Base-by-base conservation (phyloP, 169 alveolate species). In the Cryptosporidium parvum region DNA sequence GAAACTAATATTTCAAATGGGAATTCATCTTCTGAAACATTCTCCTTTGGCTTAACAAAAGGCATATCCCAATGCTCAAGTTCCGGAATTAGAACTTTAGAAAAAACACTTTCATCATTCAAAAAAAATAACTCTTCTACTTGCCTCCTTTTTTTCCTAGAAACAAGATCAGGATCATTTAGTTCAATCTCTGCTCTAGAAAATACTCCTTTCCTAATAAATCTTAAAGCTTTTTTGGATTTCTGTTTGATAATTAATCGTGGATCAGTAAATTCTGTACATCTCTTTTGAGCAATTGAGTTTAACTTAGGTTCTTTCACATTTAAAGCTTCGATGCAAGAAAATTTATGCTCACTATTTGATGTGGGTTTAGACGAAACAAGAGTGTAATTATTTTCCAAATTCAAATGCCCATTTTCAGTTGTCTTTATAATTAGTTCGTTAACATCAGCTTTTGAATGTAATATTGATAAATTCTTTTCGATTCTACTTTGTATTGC, bases 1-100 rank as follows among this genome's bases (percentile, higher is more conserved):
- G 94, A 92, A 39, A 84, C 26, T 61, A 91, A 70, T 65, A 92
- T 85, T 39, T 68, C 84, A 67, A 86, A 92, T 71, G 89, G 89
- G 21, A 92, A 85, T 14, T 62, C 85, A 26, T 85, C 70, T 21
- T 69, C 85, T 52, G 44, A 56, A 48, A 65, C 70, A 16, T 67
- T 53, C 52, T 92, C 91, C 62, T 68, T 69, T 23, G 44, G 86
- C 71, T 67, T 75, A 21, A 92, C 70, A 67, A 92, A 80, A 39
- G 67, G 89, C 16, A 62, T 5, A 44, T 80, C 89, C 89, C 89
- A 80, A 37, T 37, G 52, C 26, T 80, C 89, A 61, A 80, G 52
- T 33, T 80, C 89, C 2, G 89, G 89, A 10, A 80, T 61, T 16
- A 39, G 16, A 12, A 18, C 69, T 33, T 51, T 61, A 4, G 72